These are phyloP conservation scores for Dactylonectria macrodidyma DNA, from an alignment of 2,329 filamentous ascomycete genomes.

Conservation along the genomic window DNA sequence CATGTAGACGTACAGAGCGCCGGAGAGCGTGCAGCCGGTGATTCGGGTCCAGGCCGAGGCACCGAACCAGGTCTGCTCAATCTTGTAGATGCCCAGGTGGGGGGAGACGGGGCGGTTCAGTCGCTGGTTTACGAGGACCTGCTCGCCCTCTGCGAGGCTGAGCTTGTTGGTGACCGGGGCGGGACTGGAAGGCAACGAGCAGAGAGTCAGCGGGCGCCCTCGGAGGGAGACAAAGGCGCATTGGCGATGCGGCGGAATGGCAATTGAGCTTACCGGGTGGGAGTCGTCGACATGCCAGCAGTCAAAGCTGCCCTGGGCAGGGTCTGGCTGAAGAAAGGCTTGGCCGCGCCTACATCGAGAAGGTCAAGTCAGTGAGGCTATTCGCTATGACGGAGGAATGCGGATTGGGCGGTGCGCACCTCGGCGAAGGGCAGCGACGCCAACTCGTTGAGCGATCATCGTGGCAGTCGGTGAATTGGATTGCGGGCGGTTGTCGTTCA, in stretches of 20 bases:
- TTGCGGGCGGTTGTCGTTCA: slow-evolving; percentile 33
- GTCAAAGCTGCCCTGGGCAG: slow-evolving; percentile 63
- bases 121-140: slow-evolving; percentile 86
- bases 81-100: slow-evolving; percentile 88
- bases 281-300: slow-evolving; percentile 58
- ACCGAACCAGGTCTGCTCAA: slow-evolving; percentile 87
- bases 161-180: slow-evolving; percentile 70
- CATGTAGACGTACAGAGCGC: slow-evolving; percentile 84
- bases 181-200: slow-evolving; percentile 55
- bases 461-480: slow-evolving; percentile 42
- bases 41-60: slow-evolving; percentile 84
- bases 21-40: slow-evolving; percentile 82
- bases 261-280: slow-evolving; percentile 60
- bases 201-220: slow-evolving; percentile 22
- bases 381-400: slow-evolving; percentile 30
- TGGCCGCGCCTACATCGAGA: slow-evolving; percentile 55
- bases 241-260: neutral
- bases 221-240: slow-evolving; percentile 1
- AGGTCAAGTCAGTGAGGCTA: slow-evolving; percentile 37
- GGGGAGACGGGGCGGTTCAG: slow-evolving; percentile 85
- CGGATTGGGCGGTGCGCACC: slow-evolving; percentile 56
- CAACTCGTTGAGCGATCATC: slow-evolving; percentile 72
- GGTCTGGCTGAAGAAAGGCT: slow-evolving; percentile 64
- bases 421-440: slow-evolving; percentile 72
- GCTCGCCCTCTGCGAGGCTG: slow-evolving; percentile 65